phyloP scores from a whole-genome alignment of 768 basidiomycete species.

The Phlebiopsis flavidoalba region DNA sequence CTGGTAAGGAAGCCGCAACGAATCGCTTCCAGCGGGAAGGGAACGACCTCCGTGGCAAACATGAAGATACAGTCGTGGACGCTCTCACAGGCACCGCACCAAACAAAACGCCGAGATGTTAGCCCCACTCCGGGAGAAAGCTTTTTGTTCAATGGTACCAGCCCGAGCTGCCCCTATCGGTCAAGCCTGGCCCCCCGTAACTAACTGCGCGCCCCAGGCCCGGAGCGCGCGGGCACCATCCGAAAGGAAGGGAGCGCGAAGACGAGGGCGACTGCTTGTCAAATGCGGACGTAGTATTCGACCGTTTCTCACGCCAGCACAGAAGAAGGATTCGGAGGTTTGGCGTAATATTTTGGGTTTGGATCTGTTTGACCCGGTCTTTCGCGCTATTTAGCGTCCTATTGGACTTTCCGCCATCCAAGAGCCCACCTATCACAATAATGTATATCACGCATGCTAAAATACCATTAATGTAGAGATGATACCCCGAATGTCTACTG shows the following conservation, averaged over 20 bases:
- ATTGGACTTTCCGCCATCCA: slow-evolving; percentile 9
- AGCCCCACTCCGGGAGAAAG: slow-evolving; percentile 79
- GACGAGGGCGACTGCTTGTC: slow-evolving; percentile 79
- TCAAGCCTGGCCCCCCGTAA: slow-evolving; percentile 76
- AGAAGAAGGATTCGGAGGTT: slow-evolving; percentile 78
- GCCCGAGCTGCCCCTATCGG: slow-evolving; percentile 63
- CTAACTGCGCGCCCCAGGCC: too few relatives aligned
- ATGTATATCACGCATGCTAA: slow-evolving; percentile 13
- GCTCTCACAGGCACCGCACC: slow-evolving; percentile 61
- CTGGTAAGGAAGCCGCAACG: slow-evolving; percentile 89
- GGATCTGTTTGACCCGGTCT: background rate
- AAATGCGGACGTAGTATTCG: slow-evolving; percentile 78
- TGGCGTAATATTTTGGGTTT: slow-evolving; percentile 24
- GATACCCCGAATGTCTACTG: slow-evolving; percentile 4
- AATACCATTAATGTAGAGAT: slow-evolving; percentile 12
- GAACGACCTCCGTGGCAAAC: slow-evolving; percentile 66
- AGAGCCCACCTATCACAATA: background rate
- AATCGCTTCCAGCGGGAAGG: slow-evolving; percentile 70
- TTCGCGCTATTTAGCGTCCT: slow-evolving; percentile 6
- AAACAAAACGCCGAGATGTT: slow-evolving; percentile 56
- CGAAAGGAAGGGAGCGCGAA: slow-evolving; percentile 67
- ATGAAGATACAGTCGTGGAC: slow-evolving; percentile 72
- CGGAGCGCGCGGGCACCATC: too few relatives aligned
- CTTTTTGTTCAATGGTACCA: slow-evolving; percentile 61
- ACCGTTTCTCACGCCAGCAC: slow-evolving; percentile 59